Evolutionary conservation across 108 stramenopile genomes (phyloP).

Genomic region (Discostella pseudostelligera): DNA sequence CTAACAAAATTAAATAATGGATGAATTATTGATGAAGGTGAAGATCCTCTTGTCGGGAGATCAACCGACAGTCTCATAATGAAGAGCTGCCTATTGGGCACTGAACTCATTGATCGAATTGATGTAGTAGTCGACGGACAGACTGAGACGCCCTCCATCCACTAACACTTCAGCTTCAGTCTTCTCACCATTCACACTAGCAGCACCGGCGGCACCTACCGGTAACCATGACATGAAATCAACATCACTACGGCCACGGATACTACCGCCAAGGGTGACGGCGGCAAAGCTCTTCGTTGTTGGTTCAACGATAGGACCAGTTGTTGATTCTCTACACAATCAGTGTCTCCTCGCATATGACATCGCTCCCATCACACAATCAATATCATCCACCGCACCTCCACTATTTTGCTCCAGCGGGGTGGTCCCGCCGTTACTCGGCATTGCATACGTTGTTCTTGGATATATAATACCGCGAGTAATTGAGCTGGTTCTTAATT

Average conservation of each 20-base stretch:
- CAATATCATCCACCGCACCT: constrained; percentile 21
- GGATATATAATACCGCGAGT: constrained; percentile 70
- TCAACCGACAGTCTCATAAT: no score
- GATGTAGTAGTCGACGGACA: no score
- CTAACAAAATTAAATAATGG: no score
- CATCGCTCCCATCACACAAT: constrained; percentile 57
- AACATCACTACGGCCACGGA: constrained; percentile 16
- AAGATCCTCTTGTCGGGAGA: no score
- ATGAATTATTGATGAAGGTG: no score
- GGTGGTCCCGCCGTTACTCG: constrained; percentile 78
- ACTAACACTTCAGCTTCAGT: no score
- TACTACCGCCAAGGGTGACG: constrained; percentile 29
- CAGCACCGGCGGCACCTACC: no score
- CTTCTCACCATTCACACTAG: no score
- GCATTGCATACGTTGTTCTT: constrained; percentile 74
- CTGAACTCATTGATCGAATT: no score
- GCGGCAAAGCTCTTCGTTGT: constrained; percentile 51
- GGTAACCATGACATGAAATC: constrained; percentile 16
- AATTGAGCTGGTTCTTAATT: constrained; percentile 18
- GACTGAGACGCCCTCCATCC: no score
- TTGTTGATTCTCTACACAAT: constrained; percentile 84
- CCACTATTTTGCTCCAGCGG: constrained; percentile 65
- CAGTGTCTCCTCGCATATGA: constrained; percentile 77
- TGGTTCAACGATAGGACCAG: constrained; percentile 65
- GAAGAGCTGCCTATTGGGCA: no score